These are phyloP conservation scores for Cucurbita moschata DNA, from an alignment of 306 rosid species.

Conservation along the genomic window DNA sequence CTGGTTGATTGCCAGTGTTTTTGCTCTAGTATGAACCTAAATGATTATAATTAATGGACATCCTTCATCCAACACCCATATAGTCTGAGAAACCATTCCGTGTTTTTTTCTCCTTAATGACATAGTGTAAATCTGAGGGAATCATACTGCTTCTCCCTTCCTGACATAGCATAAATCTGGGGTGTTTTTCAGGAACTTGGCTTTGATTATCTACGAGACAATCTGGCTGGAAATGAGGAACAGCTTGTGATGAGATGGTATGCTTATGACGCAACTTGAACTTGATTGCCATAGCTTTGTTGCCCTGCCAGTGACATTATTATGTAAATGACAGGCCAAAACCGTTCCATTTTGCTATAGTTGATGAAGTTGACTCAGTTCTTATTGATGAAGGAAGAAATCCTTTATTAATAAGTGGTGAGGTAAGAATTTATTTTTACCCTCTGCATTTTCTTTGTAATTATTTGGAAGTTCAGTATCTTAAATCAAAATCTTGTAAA, in stretches of 20 bases:
- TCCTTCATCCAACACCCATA: constrained; percentile 5
- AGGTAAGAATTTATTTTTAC: constrained; percentile 32
- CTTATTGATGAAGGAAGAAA: constrained; percentile 95
- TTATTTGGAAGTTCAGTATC: constrained; percentile 5
- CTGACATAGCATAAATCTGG: constrained; percentile 10
- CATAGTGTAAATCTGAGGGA: not conserved
- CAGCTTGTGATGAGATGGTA: constrained; percentile 98
- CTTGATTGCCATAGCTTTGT: not conserved
- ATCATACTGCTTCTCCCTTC: not conserved
- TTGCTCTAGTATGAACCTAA: not conserved
- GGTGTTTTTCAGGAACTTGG: constrained; percentile 66
- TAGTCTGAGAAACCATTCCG: not conserved
- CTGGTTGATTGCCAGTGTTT: not conserved
- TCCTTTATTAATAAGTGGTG: constrained; percentile 91
- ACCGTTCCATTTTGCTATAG: constrained; percentile 94
- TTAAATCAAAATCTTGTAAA: not conserved
- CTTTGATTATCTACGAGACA: constrained; percentile 90
- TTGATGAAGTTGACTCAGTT: constrained; percentile 95
- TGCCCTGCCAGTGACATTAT: constrained; percentile 6
- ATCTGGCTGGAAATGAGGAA: constrained; percentile 76
- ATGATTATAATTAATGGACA: constrained; percentile 1
- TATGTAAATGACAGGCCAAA: constrained; percentile 57
- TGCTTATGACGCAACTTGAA: constrained; percentile 9
- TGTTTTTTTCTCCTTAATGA: not conserved
- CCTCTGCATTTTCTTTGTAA: not conserved